Evolutionary conservation across 805 yeast species (phyloP), one percentile per base, ranked within the genome.

Genomic region (Cyberlindnera xishuangbannaensis): DNA sequence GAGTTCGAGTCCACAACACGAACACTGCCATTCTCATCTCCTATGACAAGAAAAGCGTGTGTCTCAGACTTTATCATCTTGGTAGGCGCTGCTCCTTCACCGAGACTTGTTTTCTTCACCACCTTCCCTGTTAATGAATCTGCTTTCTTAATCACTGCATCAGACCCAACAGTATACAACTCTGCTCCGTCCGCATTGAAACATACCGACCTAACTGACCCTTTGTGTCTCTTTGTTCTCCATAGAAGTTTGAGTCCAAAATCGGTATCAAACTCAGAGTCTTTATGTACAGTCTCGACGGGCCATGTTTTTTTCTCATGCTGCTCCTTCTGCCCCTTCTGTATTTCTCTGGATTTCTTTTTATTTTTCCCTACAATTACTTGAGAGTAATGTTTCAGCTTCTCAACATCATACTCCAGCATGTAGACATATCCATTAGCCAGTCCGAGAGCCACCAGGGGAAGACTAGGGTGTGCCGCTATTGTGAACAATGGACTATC

Each of bases 171-270:
- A 1, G 95, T 69, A 48, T 65, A 83, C 0, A 87, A 33, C 36
- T 58, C 56, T 19, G 69, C 68, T n/a, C 69, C 69, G 6, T 59
- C 53, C 2, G 70, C 63, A 23, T 76, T 73, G 55, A 85, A 78
- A 7, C 73, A 62, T 3, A 84, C 61, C 4, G 82, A 73, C 27
- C 98, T 63, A 40, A 95, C 85, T 43, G 95, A 80, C 1, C 86
- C 88, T 55, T 86, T 87, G 53, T 90, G 97, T 53, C 97, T 71
- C 49, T 75, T 83, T 0, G 97, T 88, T 35, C 80, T 73, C 98
- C 98, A 90, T 1, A 58, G 36, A 18, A 69, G 49, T 5, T 59
- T 52, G 5, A 66, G 51, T 5, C 49, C 47, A 7, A 19, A 63
- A 9, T 39, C 43, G 10, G 42, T 38, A 10, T 30, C 30, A 9